These are phyloP conservation scores for Arthrinium phaeospermum DNA, from an alignment of 2,329 filamentous ascomycete species.

Conservation along the genomic window DNA sequence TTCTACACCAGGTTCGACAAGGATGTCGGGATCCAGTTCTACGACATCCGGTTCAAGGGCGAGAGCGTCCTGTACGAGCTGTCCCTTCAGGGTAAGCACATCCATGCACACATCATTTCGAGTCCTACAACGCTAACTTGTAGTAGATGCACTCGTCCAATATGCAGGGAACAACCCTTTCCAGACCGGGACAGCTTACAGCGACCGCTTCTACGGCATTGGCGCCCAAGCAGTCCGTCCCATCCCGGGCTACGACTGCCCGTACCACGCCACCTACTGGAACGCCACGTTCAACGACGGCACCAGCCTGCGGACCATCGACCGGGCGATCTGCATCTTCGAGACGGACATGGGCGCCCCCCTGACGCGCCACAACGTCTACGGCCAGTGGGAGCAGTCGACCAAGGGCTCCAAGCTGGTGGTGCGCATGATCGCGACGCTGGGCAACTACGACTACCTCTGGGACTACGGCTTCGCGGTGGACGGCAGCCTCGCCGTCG, in stretches of 20 bases:
- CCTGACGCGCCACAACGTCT: neutral
- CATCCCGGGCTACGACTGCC: constrained; percentile 36
- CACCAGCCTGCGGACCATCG: constrained; percentile 30
- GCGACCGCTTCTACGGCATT: constrained; percentile 41
- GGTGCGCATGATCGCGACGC: constrained; percentile 31
- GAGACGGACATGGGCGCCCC: neutral
- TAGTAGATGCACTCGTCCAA: constrained; percentile 29
- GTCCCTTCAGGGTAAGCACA: constrained; percentile 19
- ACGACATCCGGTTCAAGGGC: constrained; percentile 34
- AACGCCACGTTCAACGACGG: constrained; percentile 28
- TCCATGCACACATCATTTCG: no score
- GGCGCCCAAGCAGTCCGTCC: constrained; percentile 36
- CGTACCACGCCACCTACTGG: constrained; percentile 34
- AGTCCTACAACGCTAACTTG: neutral
- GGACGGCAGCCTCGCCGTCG: constrained; percentile 42
- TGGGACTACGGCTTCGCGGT: constrained; percentile 39
- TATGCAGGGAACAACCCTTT: constrained; percentile 39
- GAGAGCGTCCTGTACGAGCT: constrained; percentile 47
- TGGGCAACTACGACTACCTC: constrained; percentile 49
- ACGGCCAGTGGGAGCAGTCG: neutral
- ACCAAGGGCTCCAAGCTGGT: constrained; percentile 21
- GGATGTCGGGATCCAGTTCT: neutral
- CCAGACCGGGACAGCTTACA: constrained; percentile 33
- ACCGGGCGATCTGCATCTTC: constrained; percentile 50
- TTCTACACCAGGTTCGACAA: constrained; percentile 1